Evolutionary conservation across 768 basidiomycete species (phyloP).

Genomic region (Amyloporia xantha): DNA sequence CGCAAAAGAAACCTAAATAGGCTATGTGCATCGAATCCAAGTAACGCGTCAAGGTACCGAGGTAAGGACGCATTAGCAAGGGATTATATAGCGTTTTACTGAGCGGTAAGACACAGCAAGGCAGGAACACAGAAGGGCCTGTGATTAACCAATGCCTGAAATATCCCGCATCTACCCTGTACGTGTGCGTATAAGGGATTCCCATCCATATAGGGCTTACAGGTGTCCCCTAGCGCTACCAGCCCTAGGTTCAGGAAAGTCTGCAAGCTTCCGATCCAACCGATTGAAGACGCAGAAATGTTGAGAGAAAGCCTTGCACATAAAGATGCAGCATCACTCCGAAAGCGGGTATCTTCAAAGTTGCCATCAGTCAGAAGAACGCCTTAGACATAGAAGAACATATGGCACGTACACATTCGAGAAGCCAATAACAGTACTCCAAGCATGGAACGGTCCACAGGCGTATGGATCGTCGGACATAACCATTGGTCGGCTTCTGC

Average conservation of each 20-base stretch:
- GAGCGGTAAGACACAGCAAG: neutral
- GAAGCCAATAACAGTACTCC: too few relatives aligned
- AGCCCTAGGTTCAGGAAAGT: slow-evolving; percentile 16
- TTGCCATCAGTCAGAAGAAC: too few relatives aligned
- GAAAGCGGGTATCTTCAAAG: neutral
- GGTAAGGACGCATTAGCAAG: neutral
- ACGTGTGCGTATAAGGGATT: slow-evolving; percentile 20
- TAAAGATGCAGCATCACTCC: neutral
- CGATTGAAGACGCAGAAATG: neutral
- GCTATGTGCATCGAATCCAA: neutral
- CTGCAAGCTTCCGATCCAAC: slow-evolving; percentile 23
- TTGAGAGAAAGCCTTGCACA: neutral
- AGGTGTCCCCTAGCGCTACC: slow-evolving; percentile 17
- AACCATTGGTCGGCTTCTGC: too few relatives aligned
- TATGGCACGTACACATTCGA: too few relatives aligned
- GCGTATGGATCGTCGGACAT: too few relatives aligned
- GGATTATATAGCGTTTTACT: too few relatives aligned
- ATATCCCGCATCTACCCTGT: neutral
- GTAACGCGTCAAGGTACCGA: neutral
- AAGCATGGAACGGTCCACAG: too few relatives aligned
- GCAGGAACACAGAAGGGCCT: neutral
- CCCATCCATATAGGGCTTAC: slow-evolving; percentile 14
- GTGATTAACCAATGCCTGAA: neutral
- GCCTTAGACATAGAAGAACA: too few relatives aligned
- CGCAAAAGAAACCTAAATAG: slow-evolving; percentile 38